Percentiles rank a stretch among this genome's conserved stretches.
Evolutionary conservation across 345 rosid species (phyloP).

Genomic region (Euclidium syriacum): DNA sequence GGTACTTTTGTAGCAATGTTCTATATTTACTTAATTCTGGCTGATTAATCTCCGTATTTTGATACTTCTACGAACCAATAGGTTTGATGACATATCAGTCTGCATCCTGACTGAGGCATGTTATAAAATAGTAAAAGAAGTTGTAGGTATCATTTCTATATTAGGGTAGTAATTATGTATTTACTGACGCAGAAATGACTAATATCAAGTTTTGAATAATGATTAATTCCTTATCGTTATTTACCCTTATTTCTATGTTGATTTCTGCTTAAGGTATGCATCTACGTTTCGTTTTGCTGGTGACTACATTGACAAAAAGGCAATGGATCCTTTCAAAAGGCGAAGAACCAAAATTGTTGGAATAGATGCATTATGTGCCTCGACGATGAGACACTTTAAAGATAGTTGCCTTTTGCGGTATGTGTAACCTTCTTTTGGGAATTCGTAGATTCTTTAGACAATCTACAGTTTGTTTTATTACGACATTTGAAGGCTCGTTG

Average conservation of each 20-base stretch:
- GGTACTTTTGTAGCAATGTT: conserved; percentile 5
- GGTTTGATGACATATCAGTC: not conserved
- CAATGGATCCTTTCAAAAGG: conserved; percentile 52
- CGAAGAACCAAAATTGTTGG: conserved; percentile 66
- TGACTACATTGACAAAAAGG: conserved; percentile 60
- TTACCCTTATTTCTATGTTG: conserved; percentile 14
- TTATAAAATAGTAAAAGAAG: not conserved
- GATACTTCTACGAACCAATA: conserved; percentile 6
- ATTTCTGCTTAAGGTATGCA: conserved; percentile 62
- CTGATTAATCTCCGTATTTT: not conserved
- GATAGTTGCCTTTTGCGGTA: conserved; percentile 58
- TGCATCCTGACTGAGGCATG: conserved; percentile 5
- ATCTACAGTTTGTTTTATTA: not conserved
- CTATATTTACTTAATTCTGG: not conserved
- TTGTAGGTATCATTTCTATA: conserved; percentile 1
- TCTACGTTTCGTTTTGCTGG: conserved; percentile 86
- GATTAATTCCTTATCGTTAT: conserved; percentile 4
- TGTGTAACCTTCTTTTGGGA: conserved; percentile 20
- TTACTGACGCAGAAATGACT: not conserved
- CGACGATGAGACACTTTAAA: conserved; percentile 57
- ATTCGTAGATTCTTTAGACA: conserved; percentile 7
- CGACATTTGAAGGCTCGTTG: not conserved
- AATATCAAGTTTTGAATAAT: not conserved
- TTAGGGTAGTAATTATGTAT: not conserved
- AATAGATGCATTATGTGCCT: conserved; percentile 72